Evolutionary conservation across 345 rosid genomes (phyloP).

Genomic region (Citrus australasica): DNA sequence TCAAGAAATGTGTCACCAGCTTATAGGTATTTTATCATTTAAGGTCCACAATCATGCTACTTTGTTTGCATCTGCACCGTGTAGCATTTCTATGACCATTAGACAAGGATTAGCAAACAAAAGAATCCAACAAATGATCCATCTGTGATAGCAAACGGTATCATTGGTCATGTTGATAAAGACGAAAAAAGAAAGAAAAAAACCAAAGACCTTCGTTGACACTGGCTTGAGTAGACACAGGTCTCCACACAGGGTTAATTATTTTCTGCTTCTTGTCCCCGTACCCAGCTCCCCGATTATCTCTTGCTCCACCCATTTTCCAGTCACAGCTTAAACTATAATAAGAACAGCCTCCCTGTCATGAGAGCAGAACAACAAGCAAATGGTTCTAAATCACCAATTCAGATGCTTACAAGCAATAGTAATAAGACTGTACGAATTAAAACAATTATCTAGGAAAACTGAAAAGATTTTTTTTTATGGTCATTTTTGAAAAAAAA

Average conservation of each 20-base stretch:
- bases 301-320: constrained; percentile 31
- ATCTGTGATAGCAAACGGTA: not conserved
- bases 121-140: not conserved
- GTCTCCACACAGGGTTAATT: constrained; percentile 48
- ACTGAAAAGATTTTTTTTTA: not conserved
- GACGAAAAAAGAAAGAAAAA: not conserved
- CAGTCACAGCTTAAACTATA: constrained; percentile 23
- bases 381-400: not conserved
- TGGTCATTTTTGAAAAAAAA: not conserved
- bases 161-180: not conserved
- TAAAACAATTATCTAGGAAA: not conserved
- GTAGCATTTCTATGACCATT: not conserved
- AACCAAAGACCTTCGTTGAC: constrained; percentile 41
- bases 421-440: not conserved
- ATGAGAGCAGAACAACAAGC: constrained; percentile 3
- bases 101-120: not conserved
- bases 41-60: not conserved
- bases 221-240: constrained; percentile 45
- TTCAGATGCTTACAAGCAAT: not conserved
- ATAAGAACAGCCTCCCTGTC: constrained; percentile 29
- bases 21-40: not conserved
- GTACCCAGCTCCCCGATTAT: constrained; percentile 20
- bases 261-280: constrained; percentile 35
- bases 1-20: not conserved
- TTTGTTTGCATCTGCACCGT: not conserved